Conservation (phyloP, 805 yeast genomes). For the Lipomyces kockii region DNA sequence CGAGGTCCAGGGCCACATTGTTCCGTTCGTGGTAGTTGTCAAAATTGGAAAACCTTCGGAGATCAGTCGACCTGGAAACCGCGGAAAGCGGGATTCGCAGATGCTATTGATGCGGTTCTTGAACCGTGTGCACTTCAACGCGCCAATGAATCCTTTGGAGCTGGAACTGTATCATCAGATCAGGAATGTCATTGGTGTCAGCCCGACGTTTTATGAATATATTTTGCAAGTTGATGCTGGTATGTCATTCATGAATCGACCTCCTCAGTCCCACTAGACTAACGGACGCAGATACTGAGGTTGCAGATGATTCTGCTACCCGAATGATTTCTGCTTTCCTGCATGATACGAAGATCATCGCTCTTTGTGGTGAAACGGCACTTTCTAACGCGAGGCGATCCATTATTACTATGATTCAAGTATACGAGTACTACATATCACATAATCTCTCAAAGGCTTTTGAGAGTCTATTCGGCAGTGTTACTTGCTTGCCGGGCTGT, state of each 20-base stretch:
- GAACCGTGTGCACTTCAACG: conserved; percentile 63
- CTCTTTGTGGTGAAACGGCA: conserved; percentile 66
- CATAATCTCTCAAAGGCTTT: conserved; percentile 68
- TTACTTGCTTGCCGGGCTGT: conserved; percentile 70
- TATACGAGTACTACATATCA: conserved; percentile 66
- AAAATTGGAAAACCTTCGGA: conserved; percentile 67
- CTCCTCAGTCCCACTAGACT: neutral
- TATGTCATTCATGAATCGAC: neutral
- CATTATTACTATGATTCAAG: conserved; percentile 65
- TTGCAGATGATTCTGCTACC: conserved; percentile 57
- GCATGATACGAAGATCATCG: conserved; percentile 59
- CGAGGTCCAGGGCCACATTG: conserved; percentile 60
- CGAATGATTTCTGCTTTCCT: conserved; percentile 63
- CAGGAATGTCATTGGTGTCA: conserved; percentile 62
- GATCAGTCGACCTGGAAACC: conserved; percentile 61
- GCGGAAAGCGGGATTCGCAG: conserved; percentile 70
- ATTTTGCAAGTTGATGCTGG: conserved; percentile 66
- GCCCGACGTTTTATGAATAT: conserved; percentile 60
- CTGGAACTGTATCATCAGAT: conserved; percentile 58
- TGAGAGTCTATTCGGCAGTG: conserved; percentile 65
- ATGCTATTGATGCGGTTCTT: conserved; percentile 63
- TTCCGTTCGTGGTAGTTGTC: conserved; percentile 60
- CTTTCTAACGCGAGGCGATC: conserved; percentile 57
- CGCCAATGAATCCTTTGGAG: conserved; percentile 64
- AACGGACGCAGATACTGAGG: conserved; percentile 51